Conservation (phyloP, 345 rosid genomes). For the Aurinia saxatilis region DNA sequence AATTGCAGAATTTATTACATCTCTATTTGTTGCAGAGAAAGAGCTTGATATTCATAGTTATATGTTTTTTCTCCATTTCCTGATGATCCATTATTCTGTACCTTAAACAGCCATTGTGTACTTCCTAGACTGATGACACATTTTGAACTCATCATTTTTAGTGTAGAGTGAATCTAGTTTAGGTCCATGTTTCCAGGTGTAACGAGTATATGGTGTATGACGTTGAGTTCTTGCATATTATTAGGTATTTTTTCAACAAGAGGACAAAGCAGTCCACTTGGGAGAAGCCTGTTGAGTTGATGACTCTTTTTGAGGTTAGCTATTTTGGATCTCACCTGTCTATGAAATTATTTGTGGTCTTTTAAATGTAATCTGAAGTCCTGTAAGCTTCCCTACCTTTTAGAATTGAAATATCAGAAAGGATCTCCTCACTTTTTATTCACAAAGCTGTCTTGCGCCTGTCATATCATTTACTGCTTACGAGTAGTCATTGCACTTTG, state of each 20-base stretch:
- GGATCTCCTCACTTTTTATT: neutral
- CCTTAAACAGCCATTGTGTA: neutral
- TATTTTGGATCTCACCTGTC: constrained; percentile 10
- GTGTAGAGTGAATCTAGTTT: neutral
- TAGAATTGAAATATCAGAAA: constrained; percentile 5
- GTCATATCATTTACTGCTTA: neutral
- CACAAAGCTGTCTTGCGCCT: constrained; percentile 10
- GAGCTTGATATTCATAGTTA: neutral
- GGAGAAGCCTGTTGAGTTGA: constrained; percentile 92
- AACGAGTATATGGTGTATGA: constrained; percentile 9
- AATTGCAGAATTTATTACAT: neutral
- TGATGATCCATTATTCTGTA: neutral
- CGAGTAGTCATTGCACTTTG: constrained; percentile 1
- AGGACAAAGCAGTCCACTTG: constrained; percentile 72
- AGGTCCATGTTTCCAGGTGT: constrained; percentile 4
- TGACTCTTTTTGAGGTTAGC: constrained; percentile 90
- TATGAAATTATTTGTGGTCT: constrained; percentile 3
- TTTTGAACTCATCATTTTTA: neutral
- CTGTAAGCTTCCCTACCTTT: constrained; percentile 12
- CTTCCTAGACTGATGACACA: neutral
- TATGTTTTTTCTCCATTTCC: neutral
- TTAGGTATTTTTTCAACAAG: constrained; percentile 87
- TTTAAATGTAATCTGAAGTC: neutral
- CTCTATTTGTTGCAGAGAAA: neutral
- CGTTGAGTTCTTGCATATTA: constrained; percentile 2